Base-by-base conservation (phyloP, 306 rosid species). In the Begonia loranthoides region DNA sequence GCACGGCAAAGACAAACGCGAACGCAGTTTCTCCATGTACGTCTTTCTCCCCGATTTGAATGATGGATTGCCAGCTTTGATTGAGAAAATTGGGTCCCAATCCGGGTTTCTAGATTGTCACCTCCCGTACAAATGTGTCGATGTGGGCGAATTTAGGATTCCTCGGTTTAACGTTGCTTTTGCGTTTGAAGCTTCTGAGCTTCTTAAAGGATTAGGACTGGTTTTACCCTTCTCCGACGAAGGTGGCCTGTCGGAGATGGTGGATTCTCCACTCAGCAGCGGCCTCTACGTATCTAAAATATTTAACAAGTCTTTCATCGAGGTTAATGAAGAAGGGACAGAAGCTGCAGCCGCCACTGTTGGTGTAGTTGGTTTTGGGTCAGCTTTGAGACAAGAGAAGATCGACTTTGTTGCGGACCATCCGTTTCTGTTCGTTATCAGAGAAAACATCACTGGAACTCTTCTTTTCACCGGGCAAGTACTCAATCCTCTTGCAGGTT, bases 341-440 rank as follows among this genome's bases (percentile, higher is more conserved):
- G 68, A 45, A 54, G 68, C 97, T 19, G 95, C 86, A 3, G 87
- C 82, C 17, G 86, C 76, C 28, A 64, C 74, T 8, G 81, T 67
- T 9, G 75, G 58, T 28, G 60, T 61, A 2, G 21, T 87, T 17
- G 0, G 0, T 1, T 0, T 51, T 10, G 58, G 81, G 65, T 0
- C 60, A 17, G 0, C 63, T 13, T 10, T 0, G 6, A 0, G 12
- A 8, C 6, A 41, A 1, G 47, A 56, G 2, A 47, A 13, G 45
- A 53, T 73, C 16, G 83, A 89, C 70, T 85, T 89, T 41, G 90
- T 85, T 15, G 97, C 90, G 7, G 81, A 85, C 56, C 95, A 72
- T 34, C 90, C 97, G 8, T 89, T 82, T 70, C 68, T 89, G 50
- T 85, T 73, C 59, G 28, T 74, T 13, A 65, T 89, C 43, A 73